Evolutionary conservation across 306 rosid species (phyloP).

Genomic region (Vicia faba): DNA sequence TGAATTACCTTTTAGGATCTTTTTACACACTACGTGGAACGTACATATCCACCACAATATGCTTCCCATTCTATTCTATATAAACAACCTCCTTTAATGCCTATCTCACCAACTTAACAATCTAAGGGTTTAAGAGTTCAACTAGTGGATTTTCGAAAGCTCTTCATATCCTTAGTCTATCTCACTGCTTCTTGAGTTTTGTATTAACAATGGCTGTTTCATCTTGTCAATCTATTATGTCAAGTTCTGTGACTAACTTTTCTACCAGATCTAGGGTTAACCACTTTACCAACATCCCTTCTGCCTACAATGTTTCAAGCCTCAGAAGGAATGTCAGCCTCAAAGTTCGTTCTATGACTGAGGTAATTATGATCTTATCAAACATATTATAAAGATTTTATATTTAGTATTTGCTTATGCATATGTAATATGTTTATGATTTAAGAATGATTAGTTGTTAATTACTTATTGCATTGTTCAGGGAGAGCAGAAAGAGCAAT

Average conservation of each 20-base stretch:
- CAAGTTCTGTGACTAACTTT: slow-evolving; percentile 31
- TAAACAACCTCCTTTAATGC: slow-evolving; percentile 21
- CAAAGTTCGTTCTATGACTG: slow-evolving; percentile 46
- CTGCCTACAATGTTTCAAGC: neutral
- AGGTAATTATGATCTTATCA: slow-evolving; percentile 30
- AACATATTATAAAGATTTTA: neutral
- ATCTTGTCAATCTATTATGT: slow-evolving; percentile 47
- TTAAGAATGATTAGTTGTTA: neutral
- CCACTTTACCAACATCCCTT: slow-evolving; percentile 37
- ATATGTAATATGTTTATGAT: neutral
- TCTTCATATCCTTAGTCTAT: neutral
- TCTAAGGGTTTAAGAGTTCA: too few species aligned
- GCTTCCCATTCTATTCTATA: slow-evolving; percentile 33
- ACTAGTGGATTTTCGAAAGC: neutral
- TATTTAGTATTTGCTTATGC: neutral
- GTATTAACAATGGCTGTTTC: slow-evolving; percentile 48
- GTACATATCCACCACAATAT: slow-evolving; percentile 38
- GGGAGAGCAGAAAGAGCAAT: slow-evolving; percentile 31
- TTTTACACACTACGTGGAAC: slow-evolving; percentile 39
- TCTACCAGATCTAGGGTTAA: slow-evolving; percentile 37
- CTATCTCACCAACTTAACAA: neutral
- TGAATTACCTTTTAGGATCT: too few species aligned
- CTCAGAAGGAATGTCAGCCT: slow-evolving; percentile 32
- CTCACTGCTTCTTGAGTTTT: neutral
- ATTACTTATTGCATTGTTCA: neutral